Base-by-base conservation (phyloP, 2,329 filamentous ascomycete genomes). In the Sporothrix brasiliensis region DNA sequence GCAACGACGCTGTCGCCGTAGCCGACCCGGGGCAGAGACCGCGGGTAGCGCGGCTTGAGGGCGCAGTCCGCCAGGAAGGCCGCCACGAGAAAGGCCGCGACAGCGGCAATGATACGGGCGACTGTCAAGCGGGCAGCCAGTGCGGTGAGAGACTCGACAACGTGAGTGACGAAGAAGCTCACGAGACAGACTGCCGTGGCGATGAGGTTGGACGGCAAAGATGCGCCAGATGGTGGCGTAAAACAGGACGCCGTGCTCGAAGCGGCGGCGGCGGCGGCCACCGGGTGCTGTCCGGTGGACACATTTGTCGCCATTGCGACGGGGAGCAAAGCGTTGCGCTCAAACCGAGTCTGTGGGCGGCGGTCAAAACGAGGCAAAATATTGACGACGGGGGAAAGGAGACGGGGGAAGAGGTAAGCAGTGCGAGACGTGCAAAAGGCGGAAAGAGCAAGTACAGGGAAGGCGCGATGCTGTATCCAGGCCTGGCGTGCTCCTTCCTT, bases 1-100 rank as follows among this genome's bases (percentile, higher is more conserved):
- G 78, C 79, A 24, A 80, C 56, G 61, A 78, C 73, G n/a, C 81
- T 78, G 24, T 76, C 76, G 1, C 80, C 79, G 63, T 79, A 77
- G 58, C 82, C 82, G 14, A 84, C 78, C 1, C 79, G 77, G 0
- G 82, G 81, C 9, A 84, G 78, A 2, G 80, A 76, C 2, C 75
- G 72, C 3, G 81, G 79, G 69, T 82, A 83, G 0, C 76, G 76
- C 2, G 82, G 81, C 70, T 81, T 79, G 71, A 76, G 76, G 7
- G 76, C 74, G 67, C 81, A 78, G 72, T 84, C 82, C 75, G 80
- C 72, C 30, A 82, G 71, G 58, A 83, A 83, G 0, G 79, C 79
- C 14, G 75, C 71, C 30, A 80, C n/a, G 9, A 81, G 73, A 69
- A 83, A 78, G 50, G 80, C 67, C 21, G 76, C 19, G 19, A 77